Percentiles rank a stretch among this genome's conserved stretches.
Evolutionary conservation across 768 basidiomycete species (phyloP).

Genomic region (Boletus tylopilopsis): DNA sequence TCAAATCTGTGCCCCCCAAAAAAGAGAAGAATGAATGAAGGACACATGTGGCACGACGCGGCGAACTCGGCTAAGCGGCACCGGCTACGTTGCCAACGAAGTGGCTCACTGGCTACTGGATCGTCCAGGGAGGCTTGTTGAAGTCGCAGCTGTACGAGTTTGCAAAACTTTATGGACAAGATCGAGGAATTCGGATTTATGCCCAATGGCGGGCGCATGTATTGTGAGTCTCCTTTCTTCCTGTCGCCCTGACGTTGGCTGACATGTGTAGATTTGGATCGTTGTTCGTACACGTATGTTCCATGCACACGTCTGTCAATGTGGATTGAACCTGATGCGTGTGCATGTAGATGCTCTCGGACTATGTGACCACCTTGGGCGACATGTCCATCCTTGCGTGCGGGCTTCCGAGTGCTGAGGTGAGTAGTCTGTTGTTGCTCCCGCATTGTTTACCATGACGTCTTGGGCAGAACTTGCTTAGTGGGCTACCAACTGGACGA

Average conservation of each 20-base stretch:
- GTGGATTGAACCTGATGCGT: background rate
- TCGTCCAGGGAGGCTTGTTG: conserved; percentile 79
- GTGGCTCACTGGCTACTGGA: conserved; percentile 94
- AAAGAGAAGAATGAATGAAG: too few relatives aligned
- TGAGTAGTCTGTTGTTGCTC: conserved; percentile 26
- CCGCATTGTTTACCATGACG: background rate
- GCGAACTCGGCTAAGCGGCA: too few relatives aligned
- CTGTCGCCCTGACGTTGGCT: background rate
- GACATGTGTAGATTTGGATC: conserved; percentile 60
- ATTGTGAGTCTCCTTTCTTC: conserved; percentile 49
- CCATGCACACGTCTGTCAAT: background rate
- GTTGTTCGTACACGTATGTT: conserved; percentile 76
- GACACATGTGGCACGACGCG: too few relatives aligned
- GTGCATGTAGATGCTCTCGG: conserved; percentile 67
- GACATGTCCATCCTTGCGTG: conserved; percentile 74
- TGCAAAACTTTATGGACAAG: conserved; percentile 96
- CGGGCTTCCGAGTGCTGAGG: conserved; percentile 84
- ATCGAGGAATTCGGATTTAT: conserved; percentile 82
- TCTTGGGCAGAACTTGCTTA: conserved; percentile 71
- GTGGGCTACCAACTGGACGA: conserved; percentile 76
- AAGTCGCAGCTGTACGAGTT: conserved; percentile 65
- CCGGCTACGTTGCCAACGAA: too few relatives aligned
- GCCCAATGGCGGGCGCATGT: conserved; percentile 91
- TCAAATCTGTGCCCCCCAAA: too few relatives aligned
- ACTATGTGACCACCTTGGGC: conserved; percentile 70